A percentile compares a stretch with the other conserved stretches of the same genome.
phyloP scores from a whole-genome alignment of 345 rosid species.

The Cochlearia excelsa region DNA sequence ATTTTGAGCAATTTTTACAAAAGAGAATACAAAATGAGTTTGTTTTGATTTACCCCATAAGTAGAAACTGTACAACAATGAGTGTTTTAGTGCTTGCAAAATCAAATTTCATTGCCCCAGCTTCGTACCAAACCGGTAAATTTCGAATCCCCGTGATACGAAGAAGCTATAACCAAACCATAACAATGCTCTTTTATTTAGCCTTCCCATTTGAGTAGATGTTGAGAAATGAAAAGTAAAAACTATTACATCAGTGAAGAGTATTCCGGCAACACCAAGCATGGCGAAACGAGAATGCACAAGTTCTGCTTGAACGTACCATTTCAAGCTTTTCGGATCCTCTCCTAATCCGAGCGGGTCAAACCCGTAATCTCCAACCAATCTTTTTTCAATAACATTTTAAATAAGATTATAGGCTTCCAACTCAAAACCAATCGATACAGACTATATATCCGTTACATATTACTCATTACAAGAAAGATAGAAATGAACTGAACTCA shows the following conservation, averaged over 20 bases:
- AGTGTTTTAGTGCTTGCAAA: constrained; percentile 73
- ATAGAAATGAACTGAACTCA: constrained; percentile 33
- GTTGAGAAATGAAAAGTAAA: neutral
- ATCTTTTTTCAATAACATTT: constrained; percentile 33
- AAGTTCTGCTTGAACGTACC: constrained; percentile 97
- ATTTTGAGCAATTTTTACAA: neutral
- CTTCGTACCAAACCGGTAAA: constrained; percentile 93
- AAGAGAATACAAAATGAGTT: neutral
- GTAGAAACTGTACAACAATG: constrained; percentile 61
- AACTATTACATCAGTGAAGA: constrained; percentile 66
- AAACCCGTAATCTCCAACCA: constrained; percentile 87
- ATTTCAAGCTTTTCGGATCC: constrained; percentile 79
- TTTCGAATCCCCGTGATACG: constrained; percentile 64
- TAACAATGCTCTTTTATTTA: constrained; percentile 1
- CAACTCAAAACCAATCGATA: too few relatives aligned
- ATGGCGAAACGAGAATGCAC: constrained; percentile 91
- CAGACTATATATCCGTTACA: too few relatives aligned
- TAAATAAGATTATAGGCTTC: neutral
- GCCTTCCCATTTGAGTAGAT: neutral
- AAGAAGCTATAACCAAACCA: constrained; percentile 50
- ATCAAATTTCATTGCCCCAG: constrained; percentile 74
- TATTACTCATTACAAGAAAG: too few relatives aligned
- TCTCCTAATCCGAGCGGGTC: constrained; percentile 95
- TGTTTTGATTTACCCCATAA: constrained; percentile 68
- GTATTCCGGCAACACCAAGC: constrained; percentile 92